Evolutionary conservation across 2,329 filamentous ascomycete genomes (phyloP).

Genomic region (Graphilbum fragrans): DNA sequence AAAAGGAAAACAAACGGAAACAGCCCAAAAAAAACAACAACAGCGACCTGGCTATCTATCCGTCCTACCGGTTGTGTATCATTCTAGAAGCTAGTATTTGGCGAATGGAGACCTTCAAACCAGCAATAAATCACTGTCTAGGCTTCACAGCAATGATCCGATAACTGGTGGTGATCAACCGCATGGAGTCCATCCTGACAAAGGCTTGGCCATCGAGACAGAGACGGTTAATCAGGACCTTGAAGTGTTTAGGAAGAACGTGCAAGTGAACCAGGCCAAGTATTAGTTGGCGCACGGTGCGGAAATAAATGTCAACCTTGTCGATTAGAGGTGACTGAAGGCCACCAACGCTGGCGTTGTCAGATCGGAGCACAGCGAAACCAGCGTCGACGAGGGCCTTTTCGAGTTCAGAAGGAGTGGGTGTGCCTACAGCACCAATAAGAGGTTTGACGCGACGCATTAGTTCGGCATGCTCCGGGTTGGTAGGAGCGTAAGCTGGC

Average conservation of each 20-base stretch:
- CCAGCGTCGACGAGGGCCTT: constrained; percentile 31
- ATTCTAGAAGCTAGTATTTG: too few relatives aligned
- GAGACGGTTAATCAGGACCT: constrained; percentile 37
- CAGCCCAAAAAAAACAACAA: neutral
- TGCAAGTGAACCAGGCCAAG: constrained; percentile 32
- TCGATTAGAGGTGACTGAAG: constrained; percentile 40
- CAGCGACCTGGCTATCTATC: too few relatives aligned
- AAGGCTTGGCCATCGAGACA: constrained; percentile 42
- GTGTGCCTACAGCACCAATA: constrained; percentile 41
- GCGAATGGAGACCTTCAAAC: too few relatives aligned
- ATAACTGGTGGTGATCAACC: constrained; percentile 38
- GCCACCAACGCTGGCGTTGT: constrained; percentile 38
- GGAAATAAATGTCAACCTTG: constrained; percentile 41
- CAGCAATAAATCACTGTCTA: too few relatives aligned
- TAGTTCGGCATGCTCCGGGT: constrained; percentile 33
- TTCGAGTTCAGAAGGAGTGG: constrained; percentile 34
- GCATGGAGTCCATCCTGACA: constrained; percentile 42
- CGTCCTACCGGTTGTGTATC: too few relatives aligned
- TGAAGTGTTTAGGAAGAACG: constrained; percentile 37
- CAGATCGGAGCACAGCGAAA: constrained; percentile 31
- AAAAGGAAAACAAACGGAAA: neutral
- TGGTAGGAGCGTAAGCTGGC: constrained; percentile 31
- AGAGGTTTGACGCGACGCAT: constrained; percentile 43
- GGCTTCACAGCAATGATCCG: constrained; percentile 38
- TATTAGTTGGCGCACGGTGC: constrained; percentile 34